Evolutionary conservation across 768 basidiomycete species (phyloP), one percentile per base, ranked within the genome.

Genomic region (Podaxis sp.): DNA sequence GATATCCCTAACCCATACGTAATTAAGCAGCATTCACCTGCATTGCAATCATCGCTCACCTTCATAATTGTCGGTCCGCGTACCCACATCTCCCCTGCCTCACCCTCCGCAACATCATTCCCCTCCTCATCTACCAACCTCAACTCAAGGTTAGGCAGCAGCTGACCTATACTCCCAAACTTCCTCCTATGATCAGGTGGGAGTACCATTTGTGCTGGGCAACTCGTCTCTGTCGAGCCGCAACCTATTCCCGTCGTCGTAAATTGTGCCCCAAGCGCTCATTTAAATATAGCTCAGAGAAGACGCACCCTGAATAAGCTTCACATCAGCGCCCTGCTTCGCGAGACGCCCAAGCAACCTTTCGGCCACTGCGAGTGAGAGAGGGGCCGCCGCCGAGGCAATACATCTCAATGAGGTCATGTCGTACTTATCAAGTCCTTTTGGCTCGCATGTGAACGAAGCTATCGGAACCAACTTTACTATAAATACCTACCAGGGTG

Each of bases 11-110:
- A 1, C 25, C 44, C 21, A 55, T 56, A 21, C 25, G 35, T 40
- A 21, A 54, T 0, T 25, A 25, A 28, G 4, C 4, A n/a, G n/a
- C 47, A 13, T n/a, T 48, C n/a, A 3, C 21, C 32, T 36, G 27
- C 16, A 9, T 21, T 51, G 10, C 27, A n/a, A 6, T 52, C 16
- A 36, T n/a, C 35, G 51, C 55, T 35, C 61, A 77, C 81, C 74
- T 85, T 88, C 86, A 88, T 88, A n/a, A 90, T 75, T 0, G 71
- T 82, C 5, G 82, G 81, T 0, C 88, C 88, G 47, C 82, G 77
- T 4, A 90, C 56, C 87, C 88, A 90, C 35, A 91, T 68, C 68
- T 91, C 90, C 3, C 90, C 88, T 0, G 78, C 74, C 44, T 78
- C 72, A 0, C 81, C 81, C 28, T 70, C 70, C 38, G 62, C 55